phyloP scores from a whole-genome alignment of 129 eudicot species.

The Helichrysum umbraculigerum region DNA sequence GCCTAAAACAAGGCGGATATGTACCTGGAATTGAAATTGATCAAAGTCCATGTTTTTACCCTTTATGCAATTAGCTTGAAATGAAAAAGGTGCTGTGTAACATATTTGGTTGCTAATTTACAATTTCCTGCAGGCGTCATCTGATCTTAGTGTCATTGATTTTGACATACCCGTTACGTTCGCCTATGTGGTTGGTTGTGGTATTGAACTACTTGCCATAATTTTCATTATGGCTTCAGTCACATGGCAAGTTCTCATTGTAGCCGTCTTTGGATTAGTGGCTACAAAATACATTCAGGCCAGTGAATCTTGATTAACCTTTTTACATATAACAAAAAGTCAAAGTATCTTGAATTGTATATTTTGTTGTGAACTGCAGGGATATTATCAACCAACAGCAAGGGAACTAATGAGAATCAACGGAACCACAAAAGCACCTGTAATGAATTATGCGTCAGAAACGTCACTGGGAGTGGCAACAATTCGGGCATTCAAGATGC shows the following conservation, averaged over 20 bases:
- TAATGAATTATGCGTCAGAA: slow-evolving; percentile 77
- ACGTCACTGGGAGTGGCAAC: slow-evolving; percentile 83
- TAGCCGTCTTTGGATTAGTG: slow-evolving; percentile 52
- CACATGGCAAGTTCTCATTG: slow-evolving; percentile 89
- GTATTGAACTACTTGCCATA: slow-evolving; percentile 41
- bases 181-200: slow-evolving; percentile 37
- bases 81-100: neutral
- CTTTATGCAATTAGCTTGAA: neutral
- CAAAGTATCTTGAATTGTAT: neutral
- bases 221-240: slow-evolving; percentile 71
- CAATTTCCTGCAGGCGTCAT: slow-evolving; percentile 52
- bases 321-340: neutral
- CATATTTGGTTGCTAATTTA: neutral
- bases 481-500: slow-evolving; percentile 72
- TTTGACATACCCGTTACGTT: slow-evolving; percentile 53
- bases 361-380: slow-evolving; percentile 34
- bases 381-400: slow-evolving; percentile 70
- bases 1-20: too few relatives aligned
- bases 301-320: slow-evolving; percentile 23
- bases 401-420: slow-evolving; percentile 79
- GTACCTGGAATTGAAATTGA: neutral
- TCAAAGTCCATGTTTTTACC: neutral
- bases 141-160: slow-evolving; percentile 68
- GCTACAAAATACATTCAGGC: slow-evolving; percentile 59
- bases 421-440: slow-evolving; percentile 89